These are phyloP conservation scores for Aureobasidium subglaciale DNA, from an alignment of 2,329 filamentous ascomycete species.

Conservation along the genomic window DNA sequence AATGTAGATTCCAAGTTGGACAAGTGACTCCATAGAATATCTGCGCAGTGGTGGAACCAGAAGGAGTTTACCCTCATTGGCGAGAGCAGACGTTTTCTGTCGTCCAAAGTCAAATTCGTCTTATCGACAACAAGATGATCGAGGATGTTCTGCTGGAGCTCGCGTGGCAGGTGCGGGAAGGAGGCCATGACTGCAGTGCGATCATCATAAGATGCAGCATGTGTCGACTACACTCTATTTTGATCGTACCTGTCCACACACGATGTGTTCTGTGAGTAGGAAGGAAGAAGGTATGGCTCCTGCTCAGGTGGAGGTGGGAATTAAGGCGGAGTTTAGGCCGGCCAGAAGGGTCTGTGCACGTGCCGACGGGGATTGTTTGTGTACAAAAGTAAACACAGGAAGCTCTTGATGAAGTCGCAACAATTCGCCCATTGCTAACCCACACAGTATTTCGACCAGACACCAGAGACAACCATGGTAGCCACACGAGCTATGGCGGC, in stretches of 20 bases:
- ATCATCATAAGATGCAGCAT: background rate
- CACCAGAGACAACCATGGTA: slow-evolving; percentile 25
- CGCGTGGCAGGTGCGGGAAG: background rate
- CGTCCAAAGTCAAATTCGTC: background rate
- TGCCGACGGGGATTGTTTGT: slow-evolving; percentile 9
- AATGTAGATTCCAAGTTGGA: background rate
- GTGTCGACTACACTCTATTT: no score
- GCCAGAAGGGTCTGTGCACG: background rate
- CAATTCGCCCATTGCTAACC: background rate
- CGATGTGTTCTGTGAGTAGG: no score
- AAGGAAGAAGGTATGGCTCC: background rate
- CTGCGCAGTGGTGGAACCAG: background rate
- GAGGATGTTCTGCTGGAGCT: background rate
- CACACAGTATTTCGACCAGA: background rate
- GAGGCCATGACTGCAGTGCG: background rate
- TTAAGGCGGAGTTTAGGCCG: background rate
- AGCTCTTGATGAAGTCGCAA: background rate
- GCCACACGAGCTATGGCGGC: slow-evolving; percentile 29
- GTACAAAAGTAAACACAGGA: slow-evolving; percentile 5
- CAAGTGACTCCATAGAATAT: background rate
- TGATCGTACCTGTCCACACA: no score
- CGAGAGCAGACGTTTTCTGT: background rate
- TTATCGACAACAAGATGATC: background rate
- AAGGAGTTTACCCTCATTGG: background rate
- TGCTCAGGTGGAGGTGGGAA: background rate